These are phyloP conservation scores for Yamadazyma sp. DNA, from an alignment of 1,139 yeast genomes.

Conservation along the genomic window DNA sequence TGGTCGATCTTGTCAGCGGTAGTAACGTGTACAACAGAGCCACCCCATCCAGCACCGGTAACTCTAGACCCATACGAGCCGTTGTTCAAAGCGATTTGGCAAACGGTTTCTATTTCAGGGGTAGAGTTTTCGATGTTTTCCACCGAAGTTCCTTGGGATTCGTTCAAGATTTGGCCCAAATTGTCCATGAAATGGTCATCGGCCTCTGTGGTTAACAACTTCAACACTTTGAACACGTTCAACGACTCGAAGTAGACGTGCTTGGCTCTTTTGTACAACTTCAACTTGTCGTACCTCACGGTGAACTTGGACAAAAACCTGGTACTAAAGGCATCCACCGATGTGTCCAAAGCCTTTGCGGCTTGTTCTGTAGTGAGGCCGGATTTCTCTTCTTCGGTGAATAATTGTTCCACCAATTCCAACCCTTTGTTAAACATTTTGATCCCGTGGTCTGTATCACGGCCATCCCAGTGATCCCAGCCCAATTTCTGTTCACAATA, in stretches of 20 bases:
- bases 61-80: conserved; percentile 70
- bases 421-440: conserved; percentile 40
- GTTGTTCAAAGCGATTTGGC: conserved; percentile 50
- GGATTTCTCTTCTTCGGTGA: conserved; percentile 28
- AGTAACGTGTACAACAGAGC: conserved; percentile 67
- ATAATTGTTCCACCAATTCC: conserved; percentile 41
- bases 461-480: conserved; percentile 46
- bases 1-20: conserved; percentile 43
- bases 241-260: conserved; percentile 68
- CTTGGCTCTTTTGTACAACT: conserved; percentile 57
- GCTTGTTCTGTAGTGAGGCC: conserved; percentile 56
- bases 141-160: conserved; percentile 54
- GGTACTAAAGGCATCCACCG: conserved; percentile 42
- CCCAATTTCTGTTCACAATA: conserved; percentile 38
- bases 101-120: conserved; percentile 53
- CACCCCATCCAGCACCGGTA: conserved; percentile 86
- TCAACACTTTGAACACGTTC: conserved; percentile 55
- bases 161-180: conserved; percentile 60
- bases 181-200: conserved; percentile 28
- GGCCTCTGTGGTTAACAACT: conserved; percentile 27
- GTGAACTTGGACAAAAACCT: conserved; percentile 55
- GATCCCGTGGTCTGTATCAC: conserved; percentile 45
- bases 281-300: conserved; percentile 55
- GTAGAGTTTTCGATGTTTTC: conserved; percentile 54
- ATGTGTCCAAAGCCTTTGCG: conserved; percentile 43